phyloP scores from a whole-genome alignment of 768 basidiomycete genomes.

The Suillus weaverae region DNA sequence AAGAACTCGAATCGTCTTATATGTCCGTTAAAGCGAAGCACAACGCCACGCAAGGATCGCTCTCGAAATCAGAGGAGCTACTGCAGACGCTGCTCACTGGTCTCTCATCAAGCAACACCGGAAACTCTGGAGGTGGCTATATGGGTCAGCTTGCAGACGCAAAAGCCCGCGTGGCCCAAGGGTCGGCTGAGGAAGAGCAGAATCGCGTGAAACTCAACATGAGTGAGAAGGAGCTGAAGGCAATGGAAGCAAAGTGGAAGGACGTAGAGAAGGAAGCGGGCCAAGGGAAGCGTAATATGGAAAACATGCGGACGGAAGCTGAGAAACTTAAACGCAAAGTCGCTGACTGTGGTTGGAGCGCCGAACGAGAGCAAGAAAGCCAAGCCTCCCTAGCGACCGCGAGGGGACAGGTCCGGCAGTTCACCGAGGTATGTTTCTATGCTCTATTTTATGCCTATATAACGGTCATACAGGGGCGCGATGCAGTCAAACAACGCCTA shows the following conservation, averaged over 20 bases:
- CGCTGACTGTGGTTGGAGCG: conserved; percentile 70
- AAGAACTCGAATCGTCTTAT: conserved; percentile 53
- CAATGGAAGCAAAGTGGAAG: conserved; percentile 77
- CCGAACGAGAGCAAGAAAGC: conserved; percentile 64
- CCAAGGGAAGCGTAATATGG: conserved; percentile 70
- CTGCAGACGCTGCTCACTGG: conserved; percentile 94
- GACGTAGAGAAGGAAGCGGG: conserved; percentile 82
- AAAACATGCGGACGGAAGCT: conserved; percentile 56
- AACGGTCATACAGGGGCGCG: conserved; percentile 53
- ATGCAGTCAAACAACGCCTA: conserved; percentile 63
- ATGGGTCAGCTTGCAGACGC: conserved; percentile 95
- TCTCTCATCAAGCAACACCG: conserved; percentile 66
- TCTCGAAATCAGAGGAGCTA: conserved; percentile 84
- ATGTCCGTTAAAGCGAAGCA: conserved; percentile 69
- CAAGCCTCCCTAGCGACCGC: conserved; percentile 53
- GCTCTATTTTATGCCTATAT: conserved; percentile 6
- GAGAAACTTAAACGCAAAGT: conserved; percentile 54
- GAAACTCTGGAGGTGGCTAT: conserved; percentile 84
- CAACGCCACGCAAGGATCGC: conserved; percentile 54
- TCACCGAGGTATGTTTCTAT: conserved; percentile 57
- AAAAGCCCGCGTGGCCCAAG: conserved; percentile 70
- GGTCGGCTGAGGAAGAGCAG: conserved; percentile 83
- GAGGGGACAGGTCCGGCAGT: conserved; percentile 50
- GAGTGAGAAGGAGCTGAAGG: conserved; percentile 75
- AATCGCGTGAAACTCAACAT: conserved; percentile 72